Base-by-base conservation (phyloP, 2,329 filamentous ascomycete species). In the Lomentospora prolificans region DNA sequence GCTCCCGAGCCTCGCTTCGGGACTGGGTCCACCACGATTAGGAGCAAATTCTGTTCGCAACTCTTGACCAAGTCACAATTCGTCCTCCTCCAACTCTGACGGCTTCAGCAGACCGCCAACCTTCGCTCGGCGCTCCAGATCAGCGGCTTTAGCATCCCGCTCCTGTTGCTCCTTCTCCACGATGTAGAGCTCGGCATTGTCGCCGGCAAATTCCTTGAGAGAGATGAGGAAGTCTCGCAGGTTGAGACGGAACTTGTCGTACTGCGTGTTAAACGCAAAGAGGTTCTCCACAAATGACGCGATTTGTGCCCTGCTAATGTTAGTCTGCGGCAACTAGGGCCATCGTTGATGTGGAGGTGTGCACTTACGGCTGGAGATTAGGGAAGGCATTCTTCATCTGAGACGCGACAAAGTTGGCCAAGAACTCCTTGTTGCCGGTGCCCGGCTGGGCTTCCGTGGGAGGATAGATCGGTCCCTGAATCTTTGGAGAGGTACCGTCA, bases 191-290 rank as follows among this genome's bases (percentile, higher is more conserved):
- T 99, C 94, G 1, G 92, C 84, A 64, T 97, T 96, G 72, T 99
- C 94, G 54, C 89, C 94, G 1, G 90, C 85, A 60, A 97, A 99
- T 72, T 99, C 95, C 74, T 96, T 96, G 63, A 99, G 78, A 22
- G 91, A 95, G 64, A 99, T 95, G 62, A 99, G 75, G 81, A 99
- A 99, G 72, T 99, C 94, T 61, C 94, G 90, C 54, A 99, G 77
- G 65, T 95, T 90, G 56, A 96, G 83, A 69, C 96, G 95, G 85
- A 99, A 99, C 69, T 90, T 90, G 67, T 89, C 88, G 61, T 95
- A 85, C 65, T 95, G 88, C 57, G 87, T 88, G 69, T 96, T 97
- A 62, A 89, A 81, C 5, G 85, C 81, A 70, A 99, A 96, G 9
- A 99, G 75, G 9, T 89, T 89, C 64, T 95, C 85, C 53, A 97